Base-by-base conservation (phyloP, 495 filamentous ascomycete species). In the Aspergillus carlsbadensis region DNA sequence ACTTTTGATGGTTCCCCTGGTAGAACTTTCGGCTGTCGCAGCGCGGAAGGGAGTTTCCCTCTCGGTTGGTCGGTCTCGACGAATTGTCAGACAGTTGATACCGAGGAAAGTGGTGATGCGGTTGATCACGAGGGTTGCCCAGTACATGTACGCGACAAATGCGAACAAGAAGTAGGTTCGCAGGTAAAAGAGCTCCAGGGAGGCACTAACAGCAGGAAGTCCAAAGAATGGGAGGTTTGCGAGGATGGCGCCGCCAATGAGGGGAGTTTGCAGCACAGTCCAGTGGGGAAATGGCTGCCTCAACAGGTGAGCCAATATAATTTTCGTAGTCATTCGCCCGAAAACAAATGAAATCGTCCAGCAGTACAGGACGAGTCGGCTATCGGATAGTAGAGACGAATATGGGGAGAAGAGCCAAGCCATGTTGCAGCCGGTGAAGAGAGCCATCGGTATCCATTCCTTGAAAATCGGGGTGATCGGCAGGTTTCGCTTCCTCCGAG, bases 261-360 rank as follows among this genome's bases (percentile, higher is more conserved):
- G 80, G 10, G 94, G 94, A 37, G 80, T 82, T 21, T 97, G 80
- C 79, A 98, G 86, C 34, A 92, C 81, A 14, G 94, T 98, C 92
- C 93, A 98, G 77, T 88, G 92, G 0, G 94, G 94, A 73, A 97
- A 98, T 2, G 93, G 91, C 70, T 98, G 95, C 51, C 84, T 85
- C 4, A 93, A 89, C 14, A 99, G 76, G 69, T 99, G 94, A 10
- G 95, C 93, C 14, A 99, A 84, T 67, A 99, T 98, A 71, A 98
- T 98, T 78, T 97, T 98, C 47, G 94, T 99, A 2, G 95, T 98
- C 92, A 99, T 96, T 54, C 94, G 90, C n/a, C 94, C 94, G 68
- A 98, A 98, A 55, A 98, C 94, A 59, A 98, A 92, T 21, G 88
- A 89, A 81, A 98, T 90, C 48, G 89, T 92, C 43, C 94, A 77